phyloP scores from a whole-genome alignment of 2,329 filamentous ascomycete genomes.

The Ophiostoma sp. region DNA sequence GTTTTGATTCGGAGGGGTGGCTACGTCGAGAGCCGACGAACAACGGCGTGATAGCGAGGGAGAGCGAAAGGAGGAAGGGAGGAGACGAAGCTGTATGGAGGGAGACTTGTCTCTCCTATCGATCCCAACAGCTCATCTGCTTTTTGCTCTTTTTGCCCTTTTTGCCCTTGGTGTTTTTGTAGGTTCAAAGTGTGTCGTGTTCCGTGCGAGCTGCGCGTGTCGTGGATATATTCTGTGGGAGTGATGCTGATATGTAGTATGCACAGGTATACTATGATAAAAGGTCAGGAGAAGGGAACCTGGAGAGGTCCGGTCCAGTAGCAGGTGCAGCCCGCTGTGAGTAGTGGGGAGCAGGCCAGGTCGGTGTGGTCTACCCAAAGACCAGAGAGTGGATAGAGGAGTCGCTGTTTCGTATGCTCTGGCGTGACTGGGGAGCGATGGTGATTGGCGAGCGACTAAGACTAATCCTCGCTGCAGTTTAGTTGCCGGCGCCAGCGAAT shows the following conservation, averaged over 20 bases:
- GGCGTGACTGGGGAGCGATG: background rate
- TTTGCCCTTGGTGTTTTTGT: background rate
- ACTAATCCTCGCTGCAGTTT: background rate
- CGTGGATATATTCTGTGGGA: background rate
- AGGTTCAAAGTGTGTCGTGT: background rate
- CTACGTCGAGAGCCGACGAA: background rate
- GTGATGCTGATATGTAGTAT: background rate
- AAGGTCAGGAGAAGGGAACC: background rate
- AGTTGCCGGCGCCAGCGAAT: background rate
- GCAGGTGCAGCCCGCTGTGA: background rate
- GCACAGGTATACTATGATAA: background rate
- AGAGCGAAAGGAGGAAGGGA: background rate
- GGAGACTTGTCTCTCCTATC: slow-evolving; percentile 12
- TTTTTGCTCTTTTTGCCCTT: background rate
- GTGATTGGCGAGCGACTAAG: background rate
- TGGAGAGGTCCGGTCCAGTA: slow-evolving; percentile 5
- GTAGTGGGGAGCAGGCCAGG: background rate
- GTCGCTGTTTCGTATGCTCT: slow-evolving; percentile 11
- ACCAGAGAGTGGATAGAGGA: slow-evolving; percentile 1
- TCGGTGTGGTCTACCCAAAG: slow-evolving; percentile 1
- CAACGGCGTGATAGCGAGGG: background rate
- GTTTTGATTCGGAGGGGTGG: background rate
- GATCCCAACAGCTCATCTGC: slow-evolving; percentile 7
- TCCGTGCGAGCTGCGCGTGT: background rate
- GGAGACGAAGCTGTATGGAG: slow-evolving; percentile 3